phyloP scores from a whole-genome alignment of 148 eudicot species.

The Chenopodium album region DNA sequence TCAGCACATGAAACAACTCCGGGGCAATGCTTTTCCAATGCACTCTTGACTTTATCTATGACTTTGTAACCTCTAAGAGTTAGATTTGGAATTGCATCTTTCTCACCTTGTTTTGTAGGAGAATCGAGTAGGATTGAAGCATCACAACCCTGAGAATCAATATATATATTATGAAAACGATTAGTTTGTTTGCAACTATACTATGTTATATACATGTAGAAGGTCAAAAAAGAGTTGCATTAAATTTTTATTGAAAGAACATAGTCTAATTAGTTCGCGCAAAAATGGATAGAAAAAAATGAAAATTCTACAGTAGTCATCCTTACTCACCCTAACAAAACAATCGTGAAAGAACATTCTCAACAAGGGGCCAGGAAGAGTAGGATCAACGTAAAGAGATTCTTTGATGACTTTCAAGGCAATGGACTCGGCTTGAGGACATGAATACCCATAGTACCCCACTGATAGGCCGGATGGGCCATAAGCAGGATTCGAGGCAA shows the following conservation, averaged over 20 bases:
- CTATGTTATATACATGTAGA: background rate
- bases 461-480: constrained; percentile 26
- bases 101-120: constrained; percentile 40
- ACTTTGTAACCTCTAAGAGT: constrained; percentile 45
- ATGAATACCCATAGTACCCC: constrained; percentile 34
- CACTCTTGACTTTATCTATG: constrained; percentile 41
- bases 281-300: background rate
- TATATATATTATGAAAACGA: background rate
- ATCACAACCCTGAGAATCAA: constrained; percentile 52
- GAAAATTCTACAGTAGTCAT: too few species aligned
- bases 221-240: too few species aligned
- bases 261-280: too few species aligned
- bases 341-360: constrained; percentile 65
- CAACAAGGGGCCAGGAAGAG: constrained; percentile 43
- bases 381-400: constrained; percentile 29
- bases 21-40: constrained; percentile 41
- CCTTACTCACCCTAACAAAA: constrained; percentile 45
- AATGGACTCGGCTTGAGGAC: constrained; percentile 44
- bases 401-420: constrained; percentile 18
- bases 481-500: constrained; percentile 4
- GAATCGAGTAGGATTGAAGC: constrained; percentile 51
- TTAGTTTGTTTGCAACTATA: background rate
- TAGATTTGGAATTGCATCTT: constrained; percentile 38
- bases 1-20: constrained; percentile 58
- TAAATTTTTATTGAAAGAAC: too few species aligned